phyloP scores from a whole-genome alignment of 169 alveolate genomes.

The Theileria parva region DNA sequence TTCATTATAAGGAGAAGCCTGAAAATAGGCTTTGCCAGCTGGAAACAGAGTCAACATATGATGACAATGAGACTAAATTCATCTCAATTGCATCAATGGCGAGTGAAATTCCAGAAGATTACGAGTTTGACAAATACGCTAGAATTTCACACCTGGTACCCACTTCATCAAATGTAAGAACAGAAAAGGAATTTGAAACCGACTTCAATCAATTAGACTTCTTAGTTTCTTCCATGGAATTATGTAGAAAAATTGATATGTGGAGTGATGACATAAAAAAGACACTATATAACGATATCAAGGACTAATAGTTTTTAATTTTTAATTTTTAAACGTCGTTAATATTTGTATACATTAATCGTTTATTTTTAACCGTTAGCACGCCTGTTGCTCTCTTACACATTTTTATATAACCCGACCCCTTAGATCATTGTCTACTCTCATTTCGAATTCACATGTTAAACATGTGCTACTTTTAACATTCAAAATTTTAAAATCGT shows the following conservation, averaged over 20 bases:
- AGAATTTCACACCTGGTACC: not conserved
- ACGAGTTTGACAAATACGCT: not conserved
- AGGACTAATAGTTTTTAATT: constrained; percentile 7
- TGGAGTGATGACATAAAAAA: constrained; percentile 41
- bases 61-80: not conserved
- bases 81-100: not conserved
- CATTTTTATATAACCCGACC: constrained; percentile 21
- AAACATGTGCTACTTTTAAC: not conserved
- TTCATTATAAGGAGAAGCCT: not conserved
- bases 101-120: not conserved
- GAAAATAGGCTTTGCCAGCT: not conserved
- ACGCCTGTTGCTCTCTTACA: constrained; percentile 20
- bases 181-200: not conserved
- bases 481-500: not conserved
- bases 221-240: constrained; percentile 18
- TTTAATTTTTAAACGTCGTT: not conserved
- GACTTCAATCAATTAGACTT: constrained; percentile 16
- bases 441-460: constrained; percentile 3
- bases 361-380: constrained; percentile 1
- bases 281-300: constrained; percentile 22
- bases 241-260: constrained; percentile 26
- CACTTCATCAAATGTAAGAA: not conserved
- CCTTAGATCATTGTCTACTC: not conserved
- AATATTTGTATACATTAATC: constrained; percentile 4
- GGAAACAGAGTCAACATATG: constrained; percentile 25